Percentiles rank a stretch among this genome's conserved stretches.
phyloP scores from a whole-genome alignment of 306 rosid species.

The Rosa lucieae region DNA sequence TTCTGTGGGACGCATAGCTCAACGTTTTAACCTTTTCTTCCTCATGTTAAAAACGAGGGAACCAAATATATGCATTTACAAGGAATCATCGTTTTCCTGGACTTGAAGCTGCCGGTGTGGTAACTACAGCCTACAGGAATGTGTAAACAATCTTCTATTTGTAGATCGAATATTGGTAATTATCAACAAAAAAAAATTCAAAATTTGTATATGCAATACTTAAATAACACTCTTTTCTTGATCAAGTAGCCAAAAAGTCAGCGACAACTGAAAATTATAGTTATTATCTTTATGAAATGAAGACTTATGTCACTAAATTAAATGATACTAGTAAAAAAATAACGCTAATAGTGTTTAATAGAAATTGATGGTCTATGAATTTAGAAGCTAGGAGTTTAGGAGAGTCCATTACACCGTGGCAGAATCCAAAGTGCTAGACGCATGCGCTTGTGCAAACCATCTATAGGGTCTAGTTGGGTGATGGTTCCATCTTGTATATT shows the following conservation, averaged over 20 bases:
- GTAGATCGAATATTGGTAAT: too few species aligned
- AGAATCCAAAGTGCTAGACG: not conserved
- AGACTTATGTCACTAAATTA: too few species aligned
- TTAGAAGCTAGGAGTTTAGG: not conserved
- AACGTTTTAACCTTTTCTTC: not conserved
- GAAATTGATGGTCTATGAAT: not conserved
- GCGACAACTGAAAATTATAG: too few species aligned
- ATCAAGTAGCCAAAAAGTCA: too few species aligned
- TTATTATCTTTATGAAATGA: too few species aligned
- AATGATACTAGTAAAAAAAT: too few species aligned
- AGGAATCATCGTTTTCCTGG: constrained; percentile 15
- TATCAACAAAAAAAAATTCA: too few species aligned
- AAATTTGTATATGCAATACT: too few species aligned
- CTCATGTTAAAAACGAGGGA: constrained; percentile 41
- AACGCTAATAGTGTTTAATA: too few species aligned
- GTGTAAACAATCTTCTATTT: too few species aligned
- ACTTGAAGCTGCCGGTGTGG: not conserved
- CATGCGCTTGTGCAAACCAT: not conserved
- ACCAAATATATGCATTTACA: constrained; percentile 7
- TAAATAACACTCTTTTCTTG: too few species aligned
- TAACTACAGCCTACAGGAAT: not conserved
- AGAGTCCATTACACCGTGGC: not conserved
- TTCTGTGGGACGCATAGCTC: not conserved
- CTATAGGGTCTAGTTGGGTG: not conserved
- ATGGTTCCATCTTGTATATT: not conserved